Base-by-base conservation (phyloP, 2,329 filamentous ascomycete species). In the Stachybotrys elegans region DNA sequence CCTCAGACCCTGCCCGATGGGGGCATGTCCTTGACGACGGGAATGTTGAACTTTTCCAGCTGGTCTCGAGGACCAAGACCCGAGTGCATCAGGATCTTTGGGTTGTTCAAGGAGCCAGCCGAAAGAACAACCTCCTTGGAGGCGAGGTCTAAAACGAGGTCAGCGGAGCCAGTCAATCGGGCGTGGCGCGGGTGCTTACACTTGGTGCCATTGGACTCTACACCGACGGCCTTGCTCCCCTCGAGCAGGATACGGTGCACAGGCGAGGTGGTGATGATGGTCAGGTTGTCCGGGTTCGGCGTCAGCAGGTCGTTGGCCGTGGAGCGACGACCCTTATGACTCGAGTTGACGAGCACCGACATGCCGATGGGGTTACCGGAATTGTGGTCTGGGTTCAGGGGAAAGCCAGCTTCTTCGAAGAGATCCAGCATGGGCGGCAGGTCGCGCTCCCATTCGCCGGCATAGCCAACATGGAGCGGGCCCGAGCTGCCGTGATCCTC, bases 311-410 rank as follows among this genome's bases (percentile, higher is more conserved):
- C 77, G 2, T 64, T 63, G 0, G 78, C 71, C 0, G 76, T 81
- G 0, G 69, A 70, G 16, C 77, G 64, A 8, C 66, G 40, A 1
- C 76, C 77, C 7, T 70, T 61, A 21, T 65, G 54, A n/a, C 71
- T 65, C 11, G 76, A 77, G 38, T 70, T 73, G 48, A 76, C 71
- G 14, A 68, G 53, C 35, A 73, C 58, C 2, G 69, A 69, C 60
- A 82, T 70, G 4, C 80, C 80, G 22, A 81, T 63, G 0, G 76
- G 77, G 51, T 82, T 69, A 0, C 79, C 79, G 7, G 71, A 75
- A 48, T 83, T 82, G 31, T 77, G 68, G 49, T 82, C 78, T 0
- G 66, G 64, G 47, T 81, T 81, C 16, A 71, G 49, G 0, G 68
- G 60, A 27, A 72, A 64, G 0, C 77, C 77, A 20, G 68, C 65